Evolutionary conservation across 2,329 filamentous ascomycete species (phyloP).

Genomic region (Venturia asperata): DNA sequence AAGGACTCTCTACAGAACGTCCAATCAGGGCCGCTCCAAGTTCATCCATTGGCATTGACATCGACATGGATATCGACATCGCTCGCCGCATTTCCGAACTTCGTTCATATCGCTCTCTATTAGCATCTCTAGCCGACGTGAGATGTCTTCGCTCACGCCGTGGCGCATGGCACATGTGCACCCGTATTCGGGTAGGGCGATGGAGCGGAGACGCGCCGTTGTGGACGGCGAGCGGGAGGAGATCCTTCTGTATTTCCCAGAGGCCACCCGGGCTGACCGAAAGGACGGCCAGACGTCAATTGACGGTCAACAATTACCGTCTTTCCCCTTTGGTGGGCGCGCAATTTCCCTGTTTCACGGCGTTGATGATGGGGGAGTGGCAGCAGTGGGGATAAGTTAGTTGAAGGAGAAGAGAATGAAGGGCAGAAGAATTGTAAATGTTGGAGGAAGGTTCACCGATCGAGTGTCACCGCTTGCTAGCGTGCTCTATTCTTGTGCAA

Average conservation of each 20-base stretch:
- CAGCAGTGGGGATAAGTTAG: not conserved
- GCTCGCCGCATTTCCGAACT: no score
- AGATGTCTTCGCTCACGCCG: not conserved
- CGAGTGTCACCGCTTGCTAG: not conserved
- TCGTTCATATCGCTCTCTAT: no score
- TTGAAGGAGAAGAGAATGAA: not conserved
- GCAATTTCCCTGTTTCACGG: not conserved
- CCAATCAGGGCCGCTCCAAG: no score
- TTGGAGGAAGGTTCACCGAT: not conserved
- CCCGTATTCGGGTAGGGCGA: not conserved
- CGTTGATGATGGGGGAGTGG: not conserved
- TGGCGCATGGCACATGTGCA: no score
- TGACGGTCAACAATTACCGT: not conserved
- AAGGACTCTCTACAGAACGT: no score
- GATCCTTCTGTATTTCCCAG: not conserved
- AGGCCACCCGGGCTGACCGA: not conserved
- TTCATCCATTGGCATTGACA: no score
- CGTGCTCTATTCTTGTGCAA: not conserved
- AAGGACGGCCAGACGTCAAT: not conserved
- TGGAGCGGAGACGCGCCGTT: not conserved
- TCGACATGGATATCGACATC: no score
- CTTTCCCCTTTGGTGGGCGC: not conserved
- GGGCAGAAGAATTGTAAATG: not conserved
- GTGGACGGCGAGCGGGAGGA: not conserved
- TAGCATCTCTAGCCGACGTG: not conserved